phyloP scores from a whole-genome alignment of 2,329 filamentous ascomycete genomes.

The Monosporascus sp. region DNA sequence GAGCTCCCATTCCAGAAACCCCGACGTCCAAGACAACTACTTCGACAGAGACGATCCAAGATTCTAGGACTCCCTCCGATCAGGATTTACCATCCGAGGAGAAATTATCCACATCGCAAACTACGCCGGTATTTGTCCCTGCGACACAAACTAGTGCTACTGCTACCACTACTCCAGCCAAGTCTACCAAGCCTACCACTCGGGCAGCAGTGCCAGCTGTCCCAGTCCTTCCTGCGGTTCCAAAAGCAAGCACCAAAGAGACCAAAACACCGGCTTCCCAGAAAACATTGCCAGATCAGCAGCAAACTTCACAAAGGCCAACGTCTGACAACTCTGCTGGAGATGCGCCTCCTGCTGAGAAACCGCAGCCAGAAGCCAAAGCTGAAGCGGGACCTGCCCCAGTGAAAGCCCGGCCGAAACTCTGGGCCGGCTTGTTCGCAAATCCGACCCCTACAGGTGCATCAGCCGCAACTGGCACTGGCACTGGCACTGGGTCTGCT shows the following conservation, averaged over 20 bases:
- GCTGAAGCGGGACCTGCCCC: conserved; percentile 21
- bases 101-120: conserved; percentile 28
- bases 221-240: conserved; percentile 43
- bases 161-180: conserved; percentile 21
- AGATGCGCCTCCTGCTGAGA: conserved; percentile 7
- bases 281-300: conserved; percentile 14
- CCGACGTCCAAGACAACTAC: conserved; percentile 12
- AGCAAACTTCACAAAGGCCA: conserved; percentile 8
- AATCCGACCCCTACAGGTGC: conserved; percentile 16
- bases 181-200: conserved; percentile 23
- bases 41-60: conserved; percentile 5
- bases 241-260: conserved; percentile 34
- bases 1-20: conserved; percentile 16
- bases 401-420: conserved; percentile 30
- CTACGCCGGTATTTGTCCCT: conserved; percentile 30
- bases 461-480: conserved; percentile 15
- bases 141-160: conserved; percentile 17
- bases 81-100: conserved; percentile 28
- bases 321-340: conserved; percentile 8
- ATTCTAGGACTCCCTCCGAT: conserved; percentile 26
- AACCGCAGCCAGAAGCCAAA: conserved; percentile 17
- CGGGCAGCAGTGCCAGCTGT: conserved; percentile 36
- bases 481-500: conserved; percentile 14
- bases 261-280: conserved; percentile 17
- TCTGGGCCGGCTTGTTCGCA: conserved; percentile 35